phyloP scores from a whole-genome alignment of 768 basidiomycete species.

The Cubamyces lactineus region DNA sequence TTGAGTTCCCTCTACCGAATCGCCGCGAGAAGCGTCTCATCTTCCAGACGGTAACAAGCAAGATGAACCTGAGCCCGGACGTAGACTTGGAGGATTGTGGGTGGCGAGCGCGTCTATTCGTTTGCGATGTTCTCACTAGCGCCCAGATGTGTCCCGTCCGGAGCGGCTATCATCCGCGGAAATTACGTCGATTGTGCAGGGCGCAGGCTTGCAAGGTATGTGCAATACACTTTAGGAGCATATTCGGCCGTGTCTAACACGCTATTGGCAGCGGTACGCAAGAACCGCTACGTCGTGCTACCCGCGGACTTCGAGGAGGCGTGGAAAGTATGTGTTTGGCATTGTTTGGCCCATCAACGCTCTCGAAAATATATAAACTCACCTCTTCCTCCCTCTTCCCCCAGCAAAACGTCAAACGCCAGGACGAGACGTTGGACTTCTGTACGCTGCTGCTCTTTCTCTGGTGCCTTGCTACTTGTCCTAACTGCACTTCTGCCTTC shows the following conservation, averaged over 20 bases:
- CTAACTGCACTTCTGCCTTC: neutral
- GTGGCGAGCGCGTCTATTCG: slow-evolving; percentile 34
- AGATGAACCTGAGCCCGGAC: slow-evolving; percentile 98
- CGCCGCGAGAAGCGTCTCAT: slow-evolving; percentile 94
- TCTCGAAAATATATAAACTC: slow-evolving; percentile 33
- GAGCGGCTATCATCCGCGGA: slow-evolving; percentile 96
- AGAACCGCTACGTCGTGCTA: slow-evolving; percentile 97
- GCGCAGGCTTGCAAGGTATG: slow-evolving; percentile 92
- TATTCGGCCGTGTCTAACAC: neutral
- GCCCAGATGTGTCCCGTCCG: slow-evolving; percentile 90
- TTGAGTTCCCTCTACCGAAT: slow-evolving; percentile 95
- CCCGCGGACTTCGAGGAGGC: slow-evolving; percentile 99
- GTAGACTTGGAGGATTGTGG: slow-evolving; percentile 98
- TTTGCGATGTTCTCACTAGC: slow-evolving; percentile 18
- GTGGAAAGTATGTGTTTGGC: slow-evolving; percentile 90
- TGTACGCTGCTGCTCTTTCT: slow-evolving; percentile 54
- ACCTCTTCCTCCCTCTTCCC: slow-evolving; percentile 35
- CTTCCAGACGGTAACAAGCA: slow-evolving; percentile 95
- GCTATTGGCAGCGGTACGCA: slow-evolving; percentile 75
- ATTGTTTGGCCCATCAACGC: slow-evolving; percentile 43
- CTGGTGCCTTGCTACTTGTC: neutral
- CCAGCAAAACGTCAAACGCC: slow-evolving; percentile 95
- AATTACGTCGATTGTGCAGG: slow-evolving; percentile 94
- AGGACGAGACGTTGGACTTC: slow-evolving; percentile 96
- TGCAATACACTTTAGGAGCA: neutral